These are phyloP conservation scores for Colletotrichum paranaense DNA, from an alignment of 2,329 filamentous ascomycete species.

Conservation along the genomic window DNA sequence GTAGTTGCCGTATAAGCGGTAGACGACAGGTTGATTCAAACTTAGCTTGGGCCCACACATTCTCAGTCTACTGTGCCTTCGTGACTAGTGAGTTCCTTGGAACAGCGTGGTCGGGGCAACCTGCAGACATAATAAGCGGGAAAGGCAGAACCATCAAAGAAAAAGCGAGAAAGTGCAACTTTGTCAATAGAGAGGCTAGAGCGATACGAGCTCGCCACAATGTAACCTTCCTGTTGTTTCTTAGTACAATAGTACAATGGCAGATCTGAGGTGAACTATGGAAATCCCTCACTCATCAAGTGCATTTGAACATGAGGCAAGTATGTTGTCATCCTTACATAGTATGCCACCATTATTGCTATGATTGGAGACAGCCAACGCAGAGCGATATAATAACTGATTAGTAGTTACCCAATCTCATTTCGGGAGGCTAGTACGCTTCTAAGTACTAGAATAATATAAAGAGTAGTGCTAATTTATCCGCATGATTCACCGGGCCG, in stretches of 20 bases:
- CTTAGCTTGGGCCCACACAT: neutral
- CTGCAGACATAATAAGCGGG: too few relatives aligned
- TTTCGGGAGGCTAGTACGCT: too few relatives aligned
- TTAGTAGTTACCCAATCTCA: too few relatives aligned
- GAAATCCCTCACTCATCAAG: neutral
- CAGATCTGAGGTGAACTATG: too few relatives aligned
- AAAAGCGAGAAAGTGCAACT: too few relatives aligned
- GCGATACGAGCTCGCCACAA: neutral
- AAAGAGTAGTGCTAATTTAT: accelerated
- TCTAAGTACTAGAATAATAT: too few relatives aligned
- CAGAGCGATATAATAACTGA: too few relatives aligned
- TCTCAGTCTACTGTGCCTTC: neutral
- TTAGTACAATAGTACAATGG: neutral
- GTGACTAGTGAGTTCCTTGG: neutral
- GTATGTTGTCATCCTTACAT: neutral
- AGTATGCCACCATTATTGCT: neutral
- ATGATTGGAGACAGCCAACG: too few relatives aligned
- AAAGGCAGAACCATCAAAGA: too few relatives aligned
- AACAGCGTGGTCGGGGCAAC: too few relatives aligned
- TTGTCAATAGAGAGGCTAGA: neutral
- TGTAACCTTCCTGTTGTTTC: neutral
- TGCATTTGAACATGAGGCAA: neutral
- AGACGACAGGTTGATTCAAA: neutral
- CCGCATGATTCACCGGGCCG: neutral
- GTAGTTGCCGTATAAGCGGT: neutral